phyloP scores from a whole-genome alignment of 176 grass and related monocot species.

The Oryza australiensis region DNA sequence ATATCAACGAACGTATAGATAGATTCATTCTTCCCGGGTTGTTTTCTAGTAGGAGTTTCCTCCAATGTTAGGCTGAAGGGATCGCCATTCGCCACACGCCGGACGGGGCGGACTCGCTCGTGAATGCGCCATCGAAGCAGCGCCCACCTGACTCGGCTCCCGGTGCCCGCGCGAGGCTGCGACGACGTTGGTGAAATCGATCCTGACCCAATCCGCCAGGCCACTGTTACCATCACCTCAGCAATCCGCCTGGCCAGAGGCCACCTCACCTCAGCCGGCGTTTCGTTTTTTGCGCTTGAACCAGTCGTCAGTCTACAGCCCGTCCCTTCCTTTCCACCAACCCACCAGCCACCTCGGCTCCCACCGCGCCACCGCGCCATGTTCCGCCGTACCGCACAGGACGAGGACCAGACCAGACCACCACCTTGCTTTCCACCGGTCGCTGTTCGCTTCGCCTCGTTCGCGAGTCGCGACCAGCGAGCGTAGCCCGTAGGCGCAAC shows the following conservation, averaged over 20 bases:
- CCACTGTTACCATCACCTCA: background rate
- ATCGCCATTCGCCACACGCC: too few relatives aligned
- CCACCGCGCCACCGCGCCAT: background rate
- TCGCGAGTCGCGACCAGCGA: background rate
- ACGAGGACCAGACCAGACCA: background rate
- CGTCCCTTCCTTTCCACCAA: background rate
- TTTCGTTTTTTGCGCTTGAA: background rate
- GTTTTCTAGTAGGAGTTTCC: too few relatives aligned
- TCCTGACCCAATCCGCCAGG: background rate
- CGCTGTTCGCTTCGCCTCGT: slow-evolving; percentile 16
- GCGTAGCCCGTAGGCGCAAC: slow-evolving; percentile 4
- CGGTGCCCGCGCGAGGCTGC: too few relatives aligned
- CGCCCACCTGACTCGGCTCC: background rate
- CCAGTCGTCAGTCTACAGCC: background rate
- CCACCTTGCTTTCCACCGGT: background rate
- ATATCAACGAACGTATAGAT: too few relatives aligned
- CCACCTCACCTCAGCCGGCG: background rate
- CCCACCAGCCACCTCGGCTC: background rate
- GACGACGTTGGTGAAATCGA: background rate
- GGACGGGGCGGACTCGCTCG: background rate
- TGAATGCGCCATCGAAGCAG: background rate
- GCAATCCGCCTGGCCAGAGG: background rate
- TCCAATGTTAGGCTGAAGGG: too few relatives aligned
- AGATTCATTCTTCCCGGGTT: too few relatives aligned
- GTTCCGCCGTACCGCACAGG: background rate